Evolutionary conservation across 768 basidiomycete species (phyloP).

Genomic region (Dioszegia crocea): DNA sequence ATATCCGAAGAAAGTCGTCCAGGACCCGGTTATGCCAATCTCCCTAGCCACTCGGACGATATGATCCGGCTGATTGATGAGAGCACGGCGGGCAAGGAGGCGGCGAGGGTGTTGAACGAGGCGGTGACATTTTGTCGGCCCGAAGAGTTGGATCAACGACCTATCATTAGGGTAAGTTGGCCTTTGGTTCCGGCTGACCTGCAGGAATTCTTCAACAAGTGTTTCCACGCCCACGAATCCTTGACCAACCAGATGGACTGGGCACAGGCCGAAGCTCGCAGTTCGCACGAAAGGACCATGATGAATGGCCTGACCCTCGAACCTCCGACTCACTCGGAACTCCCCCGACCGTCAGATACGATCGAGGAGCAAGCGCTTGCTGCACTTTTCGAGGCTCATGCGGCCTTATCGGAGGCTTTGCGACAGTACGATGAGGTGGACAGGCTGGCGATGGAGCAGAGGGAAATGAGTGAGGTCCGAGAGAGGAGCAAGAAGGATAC

Average conservation of each 20-base stretch:
- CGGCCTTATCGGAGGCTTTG: constrained; percentile 64
- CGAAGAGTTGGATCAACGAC: constrained; percentile 61
- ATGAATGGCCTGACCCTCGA: constrained; percentile 5
- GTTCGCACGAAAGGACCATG: constrained; percentile 54
- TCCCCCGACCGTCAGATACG: constrained; percentile 51
- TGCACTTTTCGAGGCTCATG: constrained; percentile 69
- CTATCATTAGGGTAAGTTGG: constrained; percentile 63
- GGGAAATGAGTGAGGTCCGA: constrained; percentile 59
- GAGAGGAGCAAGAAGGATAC: constrained; percentile 68
- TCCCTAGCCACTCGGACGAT: constrained; percentile 72
- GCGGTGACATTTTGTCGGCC: constrained; percentile 66
- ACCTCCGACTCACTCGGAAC: neutral
- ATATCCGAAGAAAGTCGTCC: constrained; percentile 21
- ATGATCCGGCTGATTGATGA: constrained; percentile 77
- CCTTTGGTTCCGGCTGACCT: neutral
- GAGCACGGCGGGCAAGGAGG: constrained; percentile 76
- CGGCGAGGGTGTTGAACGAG: constrained; percentile 69
- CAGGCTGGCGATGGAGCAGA: constrained; percentile 59
- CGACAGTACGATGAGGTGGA: constrained; percentile 73
- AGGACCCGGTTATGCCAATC: constrained; percentile 52
- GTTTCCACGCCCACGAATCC: constrained; percentile 75
- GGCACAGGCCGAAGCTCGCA: constrained; percentile 78
- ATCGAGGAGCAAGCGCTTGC: constrained; percentile 71
- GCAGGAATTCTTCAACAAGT: constrained; percentile 79
- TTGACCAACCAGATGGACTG: constrained; percentile 84